Percentiles rank a stretch among this genome's conserved stretches.
Conservation (phyloP, 2,329 filamentous ascomycete species). For the Chaetothyriales sp. region DNA sequence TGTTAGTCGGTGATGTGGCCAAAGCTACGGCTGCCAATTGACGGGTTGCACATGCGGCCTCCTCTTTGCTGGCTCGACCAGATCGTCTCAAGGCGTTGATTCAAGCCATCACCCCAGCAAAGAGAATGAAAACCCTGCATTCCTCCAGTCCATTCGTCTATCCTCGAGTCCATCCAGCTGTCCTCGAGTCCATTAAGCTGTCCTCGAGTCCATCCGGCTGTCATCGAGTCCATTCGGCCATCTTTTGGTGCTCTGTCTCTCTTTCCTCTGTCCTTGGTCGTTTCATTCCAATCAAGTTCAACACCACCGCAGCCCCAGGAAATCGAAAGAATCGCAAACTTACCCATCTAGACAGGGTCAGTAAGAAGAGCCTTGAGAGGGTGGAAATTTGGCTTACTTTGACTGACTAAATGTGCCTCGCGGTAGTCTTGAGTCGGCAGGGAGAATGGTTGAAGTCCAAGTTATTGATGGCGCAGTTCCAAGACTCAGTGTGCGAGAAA, state of each 20-base stretch:
- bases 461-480: not conserved
- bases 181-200: too few relatives aligned
- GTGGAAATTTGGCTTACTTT: constrained; percentile 33
- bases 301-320: not conserved
- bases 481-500: not conserved
- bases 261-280: not conserved
- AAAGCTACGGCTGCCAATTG: not conserved
- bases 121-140: not conserved
- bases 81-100: not conserved
- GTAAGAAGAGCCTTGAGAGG: constrained; percentile 13
- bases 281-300: not conserved
- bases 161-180: not conserved
- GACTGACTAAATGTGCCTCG: constrained; percentile 18
- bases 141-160: not conserved
- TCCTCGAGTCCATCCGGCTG: not conserved
- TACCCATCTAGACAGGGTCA: constrained; percentile 45
- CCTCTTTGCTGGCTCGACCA: not conserved
- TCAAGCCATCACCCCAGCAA: not conserved
- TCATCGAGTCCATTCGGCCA: too few relatives aligned
- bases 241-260: not conserved
- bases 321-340: constrained; percentile 25
- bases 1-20: constrained; percentile 4
- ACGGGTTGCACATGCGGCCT: not conserved
- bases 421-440: not conserved
- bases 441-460: not conserved